Evolutionary conservation across 2,329 filamentous ascomycete genomes (phyloP).

Genomic region (Alternaria novae-zelandiae): DNA sequence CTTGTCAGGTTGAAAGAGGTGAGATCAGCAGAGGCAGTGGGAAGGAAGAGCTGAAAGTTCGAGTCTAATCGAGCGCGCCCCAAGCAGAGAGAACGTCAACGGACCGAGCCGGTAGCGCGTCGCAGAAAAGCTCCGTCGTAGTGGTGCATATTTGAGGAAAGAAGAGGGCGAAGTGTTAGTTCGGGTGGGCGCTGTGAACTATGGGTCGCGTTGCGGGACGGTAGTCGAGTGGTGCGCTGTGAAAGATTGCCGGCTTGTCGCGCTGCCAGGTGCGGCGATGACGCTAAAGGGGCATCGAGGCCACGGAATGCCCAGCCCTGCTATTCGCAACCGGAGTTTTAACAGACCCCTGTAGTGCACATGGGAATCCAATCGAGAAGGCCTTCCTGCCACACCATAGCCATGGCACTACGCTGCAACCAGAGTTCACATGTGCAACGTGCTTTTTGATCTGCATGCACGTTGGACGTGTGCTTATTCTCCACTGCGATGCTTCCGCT

Average conservation of each 20-base stretch:
- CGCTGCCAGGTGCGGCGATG: constrained; percentile 4
- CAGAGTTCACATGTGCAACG: not conserved
- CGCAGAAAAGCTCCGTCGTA: constrained; percentile 11
- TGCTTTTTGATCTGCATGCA: constrained; percentile 1
- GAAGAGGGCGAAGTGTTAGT: not conserved
- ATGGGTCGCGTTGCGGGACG: not conserved
- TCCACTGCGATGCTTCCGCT: constrained; percentile 2
- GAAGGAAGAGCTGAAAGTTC: constrained; percentile 9
- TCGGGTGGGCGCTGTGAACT: not conserved
- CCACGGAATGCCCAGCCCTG: constrained; percentile 4
- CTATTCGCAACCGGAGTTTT: constrained; percentile 2
- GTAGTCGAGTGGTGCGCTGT: not conserved
- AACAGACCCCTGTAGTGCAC: not conserved
- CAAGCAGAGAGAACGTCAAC: constrained; percentile 16
- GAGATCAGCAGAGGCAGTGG: not conserved
- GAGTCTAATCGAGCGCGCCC: constrained; percentile 7
- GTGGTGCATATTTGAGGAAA: constrained; percentile 12
- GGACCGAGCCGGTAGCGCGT: constrained; percentile 31
- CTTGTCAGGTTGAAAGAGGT: not conserved
- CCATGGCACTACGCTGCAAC: not conserved
- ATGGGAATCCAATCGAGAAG: not conserved
- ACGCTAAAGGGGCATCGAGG: constrained; percentile 5
- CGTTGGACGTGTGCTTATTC: not conserved
- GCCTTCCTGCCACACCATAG: not conserved
- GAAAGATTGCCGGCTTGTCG: constrained; percentile 11